Base-by-base conservation (phyloP, 2,329 filamentous ascomycete genomes). In the Stagonosporopsis vannaccii region DNA sequence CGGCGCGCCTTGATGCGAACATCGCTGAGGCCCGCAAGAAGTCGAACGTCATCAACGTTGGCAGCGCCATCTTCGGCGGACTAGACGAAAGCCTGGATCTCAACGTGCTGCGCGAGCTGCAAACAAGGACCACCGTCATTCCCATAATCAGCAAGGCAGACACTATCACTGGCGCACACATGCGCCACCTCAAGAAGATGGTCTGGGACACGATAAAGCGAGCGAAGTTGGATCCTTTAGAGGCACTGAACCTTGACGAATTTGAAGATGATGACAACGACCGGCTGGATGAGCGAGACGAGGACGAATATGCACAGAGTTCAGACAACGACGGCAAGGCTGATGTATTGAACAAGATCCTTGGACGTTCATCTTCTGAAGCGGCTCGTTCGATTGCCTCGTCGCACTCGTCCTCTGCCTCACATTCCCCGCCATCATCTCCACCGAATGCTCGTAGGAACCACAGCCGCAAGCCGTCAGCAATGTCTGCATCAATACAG, bases 121-220 rank as follows among this genome's bases (percentile, higher is more conserved):
- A 96, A 75, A 90, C 91, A 68, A 97, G 97, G 82, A 98, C 95
- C 0, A 96, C 92, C 0, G 92, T 98, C 56, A 91, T 99, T 42
- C 95, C 95, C 0, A 88, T 99, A 56, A 94, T 99, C 71, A 90
- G 92, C 73, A 99, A 99, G 79, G 94, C 95, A 35, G 95, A 99
- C 75, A 97, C 93, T 13, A 90, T 98, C 67, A 98, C 95, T n/a
- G 88, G 90, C 0, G 90, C 90, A 49, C 95, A 99, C 78, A 98
- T 98, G 95, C 83, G 86, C 41, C 88, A 91, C 68, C 84, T 99
- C 63, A 97, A 97, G 82, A 92, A 89, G 78, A 88, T 89, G 12
- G 93, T 99, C 30, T 96, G 91, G 87, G 87, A 91, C 50, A 93
- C 90, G 66, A 82, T 99, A 60, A 94, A 95, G 78, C 87, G 87